Evolutionary conservation across 306 rosid species (phyloP), one percentile per base, ranked within the genome.

Genomic region (Inga laurina): DNA sequence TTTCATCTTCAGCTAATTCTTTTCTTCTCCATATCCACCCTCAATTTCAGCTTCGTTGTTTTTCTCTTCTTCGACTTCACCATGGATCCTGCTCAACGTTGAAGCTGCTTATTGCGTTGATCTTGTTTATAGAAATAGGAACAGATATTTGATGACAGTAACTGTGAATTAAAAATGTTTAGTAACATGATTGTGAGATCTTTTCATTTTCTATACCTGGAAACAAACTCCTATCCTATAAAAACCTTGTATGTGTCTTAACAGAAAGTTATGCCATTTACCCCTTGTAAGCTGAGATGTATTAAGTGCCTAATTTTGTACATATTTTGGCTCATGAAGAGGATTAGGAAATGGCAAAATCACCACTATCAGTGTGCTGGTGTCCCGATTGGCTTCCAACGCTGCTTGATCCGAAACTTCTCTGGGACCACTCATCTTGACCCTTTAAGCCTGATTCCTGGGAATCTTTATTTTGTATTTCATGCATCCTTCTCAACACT

Each of bases 401-500:
- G 81, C 76, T 84, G n/a, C 24, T 24, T 27, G 91, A 73, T 41
- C 54, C 84, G 34, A 49, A 81, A 68, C 81, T 84, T 18, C 65
- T 84, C 35, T 16, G 75, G 7, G 85, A 66, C 16, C 48, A 30
- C 2, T 77, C 88, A 11, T 48, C 73, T 13, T n/a, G 44, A 13
- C 75, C 87, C 27, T 83, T 88, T 76, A 75, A 66, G 30, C 82
- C 87, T 59, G 77, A 76, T 43, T 59, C 87, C 27, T 71, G 78
- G 12, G 24, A 76, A 32, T 80, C 68, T 64, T 75, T 76, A 3
- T 0, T 45, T 32, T 68, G 75, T 51, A 92, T 74, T 27, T 88
- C 90, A 71, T 89, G 85, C 82, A 95, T 92, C 83, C 89, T 95
- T 74, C 88, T 85, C 80, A 87, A 27, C 2, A 88, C 94, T 79